Evolutionary conservation across 352 stramenopile genomes (phyloP), one percentile per base, ranked within the genome.

Genomic region (Globisporangium okanoganense): DNA sequence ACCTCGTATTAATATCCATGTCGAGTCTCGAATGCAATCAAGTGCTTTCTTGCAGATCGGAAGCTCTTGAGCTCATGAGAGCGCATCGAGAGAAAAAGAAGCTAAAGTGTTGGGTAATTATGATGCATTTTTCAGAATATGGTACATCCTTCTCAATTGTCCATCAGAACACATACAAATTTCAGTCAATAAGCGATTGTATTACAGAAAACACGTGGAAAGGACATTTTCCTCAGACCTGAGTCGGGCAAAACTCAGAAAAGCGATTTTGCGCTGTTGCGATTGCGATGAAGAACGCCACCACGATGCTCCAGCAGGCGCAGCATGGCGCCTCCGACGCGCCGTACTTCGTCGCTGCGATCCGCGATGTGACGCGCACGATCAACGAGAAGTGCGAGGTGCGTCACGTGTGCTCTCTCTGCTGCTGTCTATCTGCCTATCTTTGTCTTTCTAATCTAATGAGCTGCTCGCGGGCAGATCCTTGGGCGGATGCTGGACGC

Each of bases 301-400:
- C 16, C 31, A 38, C 27, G 35, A 40, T 29, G 43, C 43, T 18
- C 12, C 24, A 51, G 31, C 51, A 49, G 35, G 22, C 38, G 16
- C 44, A 36, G 47, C 24, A n/a, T n/a, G n/a, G n/a, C n/a, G n/a
- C n/a, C n/a, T n/a, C n/a, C n/a, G 14, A 22, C 9, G 33, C 33
- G 20, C 57, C 67, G 55, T 91, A 91, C 63, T 79, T 73, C 47
- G 66, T 64, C 33, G 47, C 62, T 20, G 82, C 82, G 64, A 79
- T 77, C 50, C 76, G 76, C 24, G 78, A 92, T 38, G 76, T 92
- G 50, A 70, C 62, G 50, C 73, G 75, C 64, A 90, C 82, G 2
- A 88, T 92, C 61, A 65, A 68, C 27, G 82, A 92, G 61, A 92
- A 92, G 62, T 82, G 77, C 52, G 75, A 91, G 70, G 80, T 87